Evolutionary conservation across 805 yeast species (phyloP).

Genomic region (Huiozyma sinensis): DNA sequence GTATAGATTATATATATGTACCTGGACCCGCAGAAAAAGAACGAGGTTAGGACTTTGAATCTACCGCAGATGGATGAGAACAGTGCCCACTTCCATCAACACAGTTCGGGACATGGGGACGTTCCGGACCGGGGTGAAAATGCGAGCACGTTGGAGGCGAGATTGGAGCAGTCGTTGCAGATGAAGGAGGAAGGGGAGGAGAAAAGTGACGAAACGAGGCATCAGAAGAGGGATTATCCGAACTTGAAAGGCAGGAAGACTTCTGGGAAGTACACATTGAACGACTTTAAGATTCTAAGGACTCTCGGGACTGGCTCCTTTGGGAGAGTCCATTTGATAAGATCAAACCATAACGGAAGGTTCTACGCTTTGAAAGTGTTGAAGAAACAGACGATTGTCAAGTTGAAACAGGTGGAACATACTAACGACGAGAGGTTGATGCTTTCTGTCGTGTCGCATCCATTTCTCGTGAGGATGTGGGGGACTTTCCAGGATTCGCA

Average conservation of each 20-base stretch:
- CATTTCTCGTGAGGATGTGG: slow-evolving; percentile 91
- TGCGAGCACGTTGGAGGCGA: not conserved
- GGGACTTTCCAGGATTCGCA: slow-evolving; percentile 88
- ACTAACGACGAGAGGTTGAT: slow-evolving; percentile 90
- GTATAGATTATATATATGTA: too few relatives aligned
- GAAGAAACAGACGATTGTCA: slow-evolving; percentile 77
- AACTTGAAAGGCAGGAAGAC: slow-evolving; percentile 13
- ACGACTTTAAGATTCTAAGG: slow-evolving; percentile 74
- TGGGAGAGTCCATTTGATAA: slow-evolving; percentile 85
- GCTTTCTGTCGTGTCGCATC: slow-evolving; percentile 79
- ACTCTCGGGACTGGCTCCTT: slow-evolving; percentile 94
- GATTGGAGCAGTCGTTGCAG: not conserved
- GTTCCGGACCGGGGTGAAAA: not conserved
- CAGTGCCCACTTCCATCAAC: not conserved
- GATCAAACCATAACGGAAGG: slow-evolving; percentile 82
- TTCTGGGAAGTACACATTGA: slow-evolving; percentile 67
- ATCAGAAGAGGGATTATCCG: slow-evolving; percentile 1
- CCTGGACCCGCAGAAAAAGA: too few relatives aligned
- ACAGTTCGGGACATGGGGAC: not conserved
- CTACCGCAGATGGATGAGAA: not conserved
- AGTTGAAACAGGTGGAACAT: slow-evolving; percentile 91
- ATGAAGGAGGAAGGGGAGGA: not conserved
- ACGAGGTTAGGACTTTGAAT: not conserved
- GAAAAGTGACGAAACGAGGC: not conserved
- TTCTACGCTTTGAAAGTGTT: slow-evolving; percentile 87